Base-by-base conservation (phyloP, 2,329 filamentous ascomycete species). In the Colletotrichum horii region DNA sequence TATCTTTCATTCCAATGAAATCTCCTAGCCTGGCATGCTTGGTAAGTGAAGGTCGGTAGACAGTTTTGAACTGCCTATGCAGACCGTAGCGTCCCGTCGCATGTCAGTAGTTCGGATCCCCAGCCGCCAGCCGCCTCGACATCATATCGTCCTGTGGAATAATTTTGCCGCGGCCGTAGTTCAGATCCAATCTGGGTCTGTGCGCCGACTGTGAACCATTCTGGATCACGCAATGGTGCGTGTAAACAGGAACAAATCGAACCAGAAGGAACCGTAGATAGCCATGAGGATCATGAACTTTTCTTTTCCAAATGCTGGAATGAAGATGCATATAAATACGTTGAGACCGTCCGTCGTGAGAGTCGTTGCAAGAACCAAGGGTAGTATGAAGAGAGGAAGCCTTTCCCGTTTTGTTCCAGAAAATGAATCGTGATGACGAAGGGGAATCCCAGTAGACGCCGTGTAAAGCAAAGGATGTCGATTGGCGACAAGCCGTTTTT, bases 391-490 rank as follows among this genome's bases (percentile, higher is more conserved):
- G 66, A 77, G 70, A 66, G 67, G 65, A 77, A 75, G 60, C 76
- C 71, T 70, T 70, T 79, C 77, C 78, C 77, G 74, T 78, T 77
- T 77, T 78, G 77, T 77, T 79, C 78, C 78, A 80, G 77, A 79
- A 80, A 79, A 78, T 78, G 79, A 80, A 80, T 78, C 74, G 72
- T 67, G 73, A 77, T 77, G 78, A 79, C 69, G 77, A 78, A 79
- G 78, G 78, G 76, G 70, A 75, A 78, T 76, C 80, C 79, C 77
- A 78, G 77, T 78, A 79, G 79, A 81, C 80, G 80, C 80, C 80
- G 73, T 78, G 72, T 76, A 77, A 78, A 80, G 70, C 74, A 76
- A 76, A 74, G 65, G 32, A 65, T 77, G 76, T 43, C 74, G 61
- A 24, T 66, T 67, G 60, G 74, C 70, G 74, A 74, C 76, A 71